Evolutionary conservation across 2,329 filamentous ascomycete species (phyloP).

Genomic region (Peltaster fructicola): DNA sequence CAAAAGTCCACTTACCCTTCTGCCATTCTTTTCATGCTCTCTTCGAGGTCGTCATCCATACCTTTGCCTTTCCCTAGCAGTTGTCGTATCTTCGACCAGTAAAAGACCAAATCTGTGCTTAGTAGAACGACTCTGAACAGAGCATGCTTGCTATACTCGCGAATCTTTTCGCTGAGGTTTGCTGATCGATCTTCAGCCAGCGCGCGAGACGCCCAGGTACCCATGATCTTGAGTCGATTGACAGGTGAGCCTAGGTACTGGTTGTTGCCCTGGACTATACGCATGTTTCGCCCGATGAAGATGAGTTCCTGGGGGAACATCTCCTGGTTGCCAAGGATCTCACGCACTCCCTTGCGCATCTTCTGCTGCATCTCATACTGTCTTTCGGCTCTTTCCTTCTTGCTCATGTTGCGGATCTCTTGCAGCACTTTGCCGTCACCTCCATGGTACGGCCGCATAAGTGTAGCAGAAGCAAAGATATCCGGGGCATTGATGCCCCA

Average conservation of each 20-base stretch:
- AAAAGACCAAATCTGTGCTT: constrained; percentile 66
- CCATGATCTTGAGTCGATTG: constrained; percentile 85
- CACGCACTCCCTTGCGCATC: constrained; percentile 53
- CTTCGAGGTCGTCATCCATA: constrained; percentile 90
- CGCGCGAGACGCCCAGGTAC: constrained; percentile 70
- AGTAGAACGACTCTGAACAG: constrained; percentile 67
- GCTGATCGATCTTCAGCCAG: constrained; percentile 59
- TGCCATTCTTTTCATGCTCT: constrained; percentile 70
- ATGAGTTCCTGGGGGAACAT: constrained; percentile 83
- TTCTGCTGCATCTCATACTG: constrained; percentile 69
- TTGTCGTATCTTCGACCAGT: constrained; percentile 61
- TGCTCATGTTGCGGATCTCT: constrained; percentile 31
- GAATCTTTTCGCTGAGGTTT: constrained; percentile 41
- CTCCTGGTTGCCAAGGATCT: constrained; percentile 66
- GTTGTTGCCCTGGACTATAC: constrained; percentile 87
- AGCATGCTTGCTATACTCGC: constrained; percentile 58
- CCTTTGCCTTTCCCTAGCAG: constrained; percentile 58
- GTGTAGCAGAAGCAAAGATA: constrained; percentile 76
- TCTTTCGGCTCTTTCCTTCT: constrained; percentile 37
- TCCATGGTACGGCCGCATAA: constrained; percentile 80
- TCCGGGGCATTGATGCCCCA: constrained; percentile 88
- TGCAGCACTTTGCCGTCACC: constrained; percentile 51
- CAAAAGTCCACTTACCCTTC: constrained; percentile 27
- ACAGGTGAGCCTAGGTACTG: constrained; percentile 79
- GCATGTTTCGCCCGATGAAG: constrained; percentile 80